Evolutionary conservation across 768 basidiomycete species (phyloP).

Genomic region (Xerocomus spinulosus): DNA sequence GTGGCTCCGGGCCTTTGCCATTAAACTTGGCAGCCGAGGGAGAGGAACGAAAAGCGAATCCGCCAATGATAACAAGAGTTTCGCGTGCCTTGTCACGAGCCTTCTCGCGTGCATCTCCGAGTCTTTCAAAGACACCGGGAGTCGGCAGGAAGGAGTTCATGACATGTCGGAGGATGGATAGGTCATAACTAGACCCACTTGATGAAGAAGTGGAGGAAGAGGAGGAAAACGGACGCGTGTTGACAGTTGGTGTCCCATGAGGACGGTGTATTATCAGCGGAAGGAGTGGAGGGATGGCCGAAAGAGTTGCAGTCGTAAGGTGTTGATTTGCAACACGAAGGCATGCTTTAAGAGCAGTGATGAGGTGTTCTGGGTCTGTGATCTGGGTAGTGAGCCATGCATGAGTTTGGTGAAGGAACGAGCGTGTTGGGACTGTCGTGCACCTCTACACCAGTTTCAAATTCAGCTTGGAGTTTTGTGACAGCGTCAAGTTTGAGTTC

Average conservation of each 20-base stretch:
- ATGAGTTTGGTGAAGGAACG: conserved; percentile 11
- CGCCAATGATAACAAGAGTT: conserved; percentile 68
- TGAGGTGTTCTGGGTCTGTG: conserved; percentile 64
- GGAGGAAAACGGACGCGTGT: conserved; percentile 40
- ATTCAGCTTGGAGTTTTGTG: conserved; percentile 69
- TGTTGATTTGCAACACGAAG: conserved; percentile 81
- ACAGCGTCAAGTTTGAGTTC: conserved; percentile 80
- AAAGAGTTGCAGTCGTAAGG: conserved; percentile 70
- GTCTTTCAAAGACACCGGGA: conserved; percentile 75
- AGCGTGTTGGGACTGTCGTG: conserved; percentile 13
- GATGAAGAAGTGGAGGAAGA: conserved; percentile 51
- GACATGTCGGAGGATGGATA: conserved; percentile 59
- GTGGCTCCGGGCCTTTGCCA: conserved; percentile 65
- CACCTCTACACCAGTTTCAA: conserved; percentile 70
- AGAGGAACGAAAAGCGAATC: conserved; percentile 61
- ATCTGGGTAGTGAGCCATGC: conserved; percentile 45
- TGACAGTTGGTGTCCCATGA: conserved; percentile 23
- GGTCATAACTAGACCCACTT: conserved; percentile 44
- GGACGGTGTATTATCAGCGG: conserved; percentile 52
- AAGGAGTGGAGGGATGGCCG: conserved; percentile 61
- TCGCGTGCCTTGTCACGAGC: conserved; percentile 72
- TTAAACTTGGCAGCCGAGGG: conserved; percentile 42
- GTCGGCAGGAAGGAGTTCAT: conserved; percentile 66
- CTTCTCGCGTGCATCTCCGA: conserved; percentile 73
- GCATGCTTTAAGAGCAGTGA: conserved; percentile 65